Conservation (phyloP, 441 rosid genomes). For the Euphorbia schlechtendalii region DNA sequence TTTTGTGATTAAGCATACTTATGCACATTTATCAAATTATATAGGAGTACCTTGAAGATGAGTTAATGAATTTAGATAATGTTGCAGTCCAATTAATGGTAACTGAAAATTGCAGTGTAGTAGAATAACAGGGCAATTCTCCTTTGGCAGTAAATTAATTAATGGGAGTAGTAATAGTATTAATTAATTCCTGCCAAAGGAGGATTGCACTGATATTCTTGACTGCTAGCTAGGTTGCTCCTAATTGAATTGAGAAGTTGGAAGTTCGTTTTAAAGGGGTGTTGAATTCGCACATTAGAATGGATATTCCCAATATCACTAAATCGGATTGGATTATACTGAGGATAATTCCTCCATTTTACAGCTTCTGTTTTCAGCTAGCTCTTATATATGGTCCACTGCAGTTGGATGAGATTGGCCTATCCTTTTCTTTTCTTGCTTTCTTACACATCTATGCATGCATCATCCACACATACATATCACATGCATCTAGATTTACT, state of each 20-base stretch:
- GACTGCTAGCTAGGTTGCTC: slow-evolving; percentile 16
- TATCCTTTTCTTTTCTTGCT: slow-evolving; percentile 7
- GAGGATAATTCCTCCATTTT: slow-evolving; percentile 21
- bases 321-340: slow-evolving; percentile 21
- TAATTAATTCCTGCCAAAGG: slow-evolving; percentile 37
- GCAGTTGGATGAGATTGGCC: too few species aligned
- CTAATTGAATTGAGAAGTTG: background rate
- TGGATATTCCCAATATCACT: slow-evolving; percentile 23
- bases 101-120: slow-evolving; percentile 10
- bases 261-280: slow-evolving; percentile 9
- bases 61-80: too few species aligned
- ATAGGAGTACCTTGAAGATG: too few species aligned
- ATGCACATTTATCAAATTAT: too few species aligned
- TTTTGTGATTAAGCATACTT: too few species aligned
- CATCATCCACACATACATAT: background rate
- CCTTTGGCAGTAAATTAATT: slow-evolving; percentile 47
- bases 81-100: too few species aligned
- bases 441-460: slow-evolving; percentile 4
- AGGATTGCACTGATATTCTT: slow-evolving; percentile 49
- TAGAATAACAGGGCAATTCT: slow-evolving; percentile 65
- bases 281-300: slow-evolving; percentile 26
- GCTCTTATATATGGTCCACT: background rate
- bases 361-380: too few species aligned
- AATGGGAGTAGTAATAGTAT: background rate
- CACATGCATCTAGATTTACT: too few species aligned